Evolutionary conservation across 2,329 filamentous ascomycete species (phyloP), one percentile per base, ranked within the genome.

Genomic region (Fusarium humuli): DNA sequence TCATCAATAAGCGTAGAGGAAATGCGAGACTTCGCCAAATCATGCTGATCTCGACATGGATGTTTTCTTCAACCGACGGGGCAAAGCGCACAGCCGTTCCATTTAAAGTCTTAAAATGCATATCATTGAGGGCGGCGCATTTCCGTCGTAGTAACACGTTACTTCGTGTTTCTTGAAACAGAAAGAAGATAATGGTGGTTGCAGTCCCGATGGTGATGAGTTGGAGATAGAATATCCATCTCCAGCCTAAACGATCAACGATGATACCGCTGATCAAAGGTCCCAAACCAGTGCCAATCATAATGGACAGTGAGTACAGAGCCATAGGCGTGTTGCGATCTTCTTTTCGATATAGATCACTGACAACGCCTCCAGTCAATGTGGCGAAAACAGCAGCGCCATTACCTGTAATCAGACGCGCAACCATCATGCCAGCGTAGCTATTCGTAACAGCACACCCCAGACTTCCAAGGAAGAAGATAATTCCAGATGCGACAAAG

Each of bases 281-380:
- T 0, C 90, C 90, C 2, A 90, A 76, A 0, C 90, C 90, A 1
- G 89, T 90, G 1, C 90, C 90, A 16, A 88, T 83, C 7, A 92
- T 80, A 1, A 89, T 89, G 9, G 84, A 82, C 1, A 86, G 86
- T 0, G 88, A 87, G 76, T 91, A 92, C 2, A 92, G 76, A 0
- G 89, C 86, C 90, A 92, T 92, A 0, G 90, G 88, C 0, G 87
- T 89, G 64, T 92, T 92, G 14, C 91, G 83, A 42, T 91, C 84
- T 60, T 88, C 78, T 0, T 88, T 83, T 48, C 88, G 85, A 68
- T 90, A 92, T 37, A 92, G 86, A 59, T 92, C 90, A 50, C 86
- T 86, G 6, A 92, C 86, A 1, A 92, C 88, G 1, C 90, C 90
- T 6, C 90, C 90, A 0, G 91, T 88, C 81, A 78, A 54, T 0